Evolutionary conservation across 2,329 filamentous ascomycete genomes (phyloP), one percentile per base, ranked within the genome.

Genomic region (Colletotrichum tabaci): DNA sequence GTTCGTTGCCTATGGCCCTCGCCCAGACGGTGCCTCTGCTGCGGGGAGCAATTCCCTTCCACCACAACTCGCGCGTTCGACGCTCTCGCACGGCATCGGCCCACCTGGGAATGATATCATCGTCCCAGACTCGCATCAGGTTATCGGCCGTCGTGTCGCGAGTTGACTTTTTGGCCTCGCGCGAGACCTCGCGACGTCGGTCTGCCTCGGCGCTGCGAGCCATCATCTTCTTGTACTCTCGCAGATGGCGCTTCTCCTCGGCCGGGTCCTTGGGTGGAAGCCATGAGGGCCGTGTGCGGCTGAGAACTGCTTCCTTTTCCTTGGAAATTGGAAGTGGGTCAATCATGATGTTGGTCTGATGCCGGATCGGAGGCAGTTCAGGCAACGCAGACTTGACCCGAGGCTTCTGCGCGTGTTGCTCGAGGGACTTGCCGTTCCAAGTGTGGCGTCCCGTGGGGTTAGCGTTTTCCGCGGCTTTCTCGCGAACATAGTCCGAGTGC

Each of bases 201-300:
- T 92, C 90, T 0, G 89, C 87, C 76, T 90, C 89, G 62, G 85
- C 80, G 75, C 89, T 91, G 55, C 84, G 85, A 0, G 86, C 87
- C 92, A 96, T 94, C 92, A 96, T 95, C 80, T 88, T 91, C 82
- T 95, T 92, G 79, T 95, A 96, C 79, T 96, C 91, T 77, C 90
- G 95, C 75, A 99, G 80, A 81, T 99, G 96, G 75, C 92, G 92
- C 79, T 90, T 93, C 83, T 99, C 96, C 81, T 99, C 96, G 65
- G 93, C 93, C 2, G 94, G 95, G 75, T 96, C 91, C 82, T 96
- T 96, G 1, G 94, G 94, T 0, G 94, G 94, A 2, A 96, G 85
- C 94, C 94, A 96, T 1, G 93, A 95, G 0, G 94, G 94, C 47
- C 94, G 87, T 2, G 94, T 96, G 21, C 94, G 88, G 30, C 93